Base-by-base conservation (phyloP, 768 basidiomycete species). In the Collybia nuda region DNA sequence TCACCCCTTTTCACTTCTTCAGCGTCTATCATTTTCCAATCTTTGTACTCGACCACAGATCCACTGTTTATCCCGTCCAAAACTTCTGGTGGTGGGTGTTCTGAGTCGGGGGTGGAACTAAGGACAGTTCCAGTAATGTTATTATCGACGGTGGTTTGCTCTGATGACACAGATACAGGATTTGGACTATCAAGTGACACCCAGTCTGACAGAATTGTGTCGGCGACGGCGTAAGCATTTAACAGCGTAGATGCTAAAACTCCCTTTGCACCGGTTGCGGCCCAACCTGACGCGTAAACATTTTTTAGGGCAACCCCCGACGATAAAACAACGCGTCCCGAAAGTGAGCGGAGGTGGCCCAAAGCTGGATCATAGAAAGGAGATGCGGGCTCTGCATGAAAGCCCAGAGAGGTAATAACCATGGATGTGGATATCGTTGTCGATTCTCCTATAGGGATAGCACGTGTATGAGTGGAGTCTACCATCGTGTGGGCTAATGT, bases 261-360 rank as follows among this genome's bases (percentile, higher is more conserved):
- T 8, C 95, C 95, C 46, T 82, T 86, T 0, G 97, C 94, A 29
- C 96, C 96, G 2, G 81, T 84, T 2, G 92, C 87, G 2, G 92
- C 87, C 97, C 97, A 99, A 8, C 96, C 96, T 1, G 90, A 86
- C 1, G 92, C 88, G 62, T 97, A 99, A n/a, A 95, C 74, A 51
- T 81, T 82, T 32, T 73, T 76, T 32, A 85, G 56, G 1, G 59
- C 59, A 4, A 54, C 48, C 0, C 76, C 76, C 3, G 55, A 56
- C 9, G 72, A 70, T 22, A 80, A 59, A 6, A 90, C 69, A 11
- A 62, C 55, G n/a, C 58, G 58, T 24, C 84, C 81, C 6, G 67
- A 65, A 2, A 66, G 54, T 1, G 79, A 78, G n/a, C 82, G 79
- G 12, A 90, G 68, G 57, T 84, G 85, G 2, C 77, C 68, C 3